Conservation (phyloP, 2,329 filamentous ascomycete species). For the Onygenales sp. region DNA sequence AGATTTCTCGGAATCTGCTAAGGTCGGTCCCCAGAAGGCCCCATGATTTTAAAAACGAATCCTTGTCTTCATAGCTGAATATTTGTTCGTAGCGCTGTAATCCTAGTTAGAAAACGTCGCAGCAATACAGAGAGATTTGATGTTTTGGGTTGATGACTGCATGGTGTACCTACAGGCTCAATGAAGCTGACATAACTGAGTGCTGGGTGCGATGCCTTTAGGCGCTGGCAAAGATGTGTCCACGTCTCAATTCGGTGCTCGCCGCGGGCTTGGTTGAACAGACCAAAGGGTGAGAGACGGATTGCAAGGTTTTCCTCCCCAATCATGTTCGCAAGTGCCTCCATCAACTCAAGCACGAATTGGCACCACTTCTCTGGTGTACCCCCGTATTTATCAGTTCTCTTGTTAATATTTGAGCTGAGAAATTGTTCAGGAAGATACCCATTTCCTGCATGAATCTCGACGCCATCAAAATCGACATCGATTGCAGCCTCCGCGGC, state of each 20-base stretch:
- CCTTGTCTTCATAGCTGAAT: conserved; percentile 40
- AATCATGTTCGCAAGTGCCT: conserved; percentile 33
- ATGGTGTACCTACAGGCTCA: conserved; percentile 32
- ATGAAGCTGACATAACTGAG: conserved; percentile 48
- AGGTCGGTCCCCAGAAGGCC: conserved; percentile 38
- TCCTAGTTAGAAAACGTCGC: not conserved
- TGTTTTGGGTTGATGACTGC: not conserved
- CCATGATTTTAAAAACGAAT: conserved; percentile 41
- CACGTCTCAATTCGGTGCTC: conserved; percentile 46
- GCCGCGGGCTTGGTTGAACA: conserved; percentile 44
- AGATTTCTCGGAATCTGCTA: conserved; percentile 41
- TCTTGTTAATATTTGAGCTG: conserved; percentile 40
- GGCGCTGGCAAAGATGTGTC: conserved; percentile 39
- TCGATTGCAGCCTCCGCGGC: conserved; percentile 44
- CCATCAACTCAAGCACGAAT: conserved; percentile 49
- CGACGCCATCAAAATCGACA: conserved; percentile 46
- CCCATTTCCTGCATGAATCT: conserved; percentile 42
- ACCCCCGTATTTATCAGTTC: conserved; percentile 44
- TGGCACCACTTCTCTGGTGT: conserved; percentile 43
- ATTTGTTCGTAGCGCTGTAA: conserved; percentile 42
- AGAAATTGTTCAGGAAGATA: conserved; percentile 46
- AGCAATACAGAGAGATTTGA: not conserved
- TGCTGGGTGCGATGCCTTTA: conserved; percentile 36
- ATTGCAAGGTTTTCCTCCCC: conserved; percentile 40
- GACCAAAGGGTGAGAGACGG: conserved; percentile 39